Evolutionary conservation across 352 stramenopile genomes (phyloP).

Genomic region (Salisapilia sapeloensis): DNA sequence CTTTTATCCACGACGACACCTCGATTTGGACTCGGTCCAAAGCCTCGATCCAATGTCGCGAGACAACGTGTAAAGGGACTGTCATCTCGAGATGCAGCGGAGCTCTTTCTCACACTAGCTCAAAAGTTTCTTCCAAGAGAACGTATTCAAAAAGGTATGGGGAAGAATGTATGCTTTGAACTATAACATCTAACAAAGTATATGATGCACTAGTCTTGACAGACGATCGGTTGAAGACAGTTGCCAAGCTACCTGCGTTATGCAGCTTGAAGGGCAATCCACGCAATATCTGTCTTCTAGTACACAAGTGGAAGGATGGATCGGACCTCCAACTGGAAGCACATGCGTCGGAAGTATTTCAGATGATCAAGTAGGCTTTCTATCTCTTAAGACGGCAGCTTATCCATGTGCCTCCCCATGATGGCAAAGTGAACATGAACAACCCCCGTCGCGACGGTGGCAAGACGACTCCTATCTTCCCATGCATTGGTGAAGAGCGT

Average conservation of each 20-base stretch:
- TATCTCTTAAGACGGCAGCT: background rate
- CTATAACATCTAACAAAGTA: background rate
- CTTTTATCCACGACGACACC: background rate
- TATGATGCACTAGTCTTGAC: constrained; percentile 6
- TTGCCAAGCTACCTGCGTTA: constrained; percentile 13
- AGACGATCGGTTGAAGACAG: constrained; percentile 1
- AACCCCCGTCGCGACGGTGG: constrained; percentile 35
- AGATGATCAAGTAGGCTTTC: background rate
- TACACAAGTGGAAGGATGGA: constrained; percentile 4
- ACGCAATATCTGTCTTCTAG: constrained; percentile 7
- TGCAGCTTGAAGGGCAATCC: constrained; percentile 14
- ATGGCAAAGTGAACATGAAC: constrained; percentile 29
- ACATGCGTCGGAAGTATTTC: background rate
- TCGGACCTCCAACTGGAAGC: background rate
- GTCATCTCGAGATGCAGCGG: constrained; percentile 16
- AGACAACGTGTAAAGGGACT: constrained; percentile 16
- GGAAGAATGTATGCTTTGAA: background rate
- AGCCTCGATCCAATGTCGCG: constrained; percentile 4
- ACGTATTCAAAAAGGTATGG: constrained; percentile 22
- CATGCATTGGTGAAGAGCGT: constrained; percentile 34
- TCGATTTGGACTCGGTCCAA: constrained; percentile 19
- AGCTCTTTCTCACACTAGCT: constrained; percentile 26
- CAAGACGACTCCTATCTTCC: constrained; percentile 36
- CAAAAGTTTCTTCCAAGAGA: constrained; percentile 13
- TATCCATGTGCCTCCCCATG: constrained; percentile 26